phyloP scores from a whole-genome alignment of 2,329 filamentous ascomycete genomes.

The Penicillium sp. region DNA sequence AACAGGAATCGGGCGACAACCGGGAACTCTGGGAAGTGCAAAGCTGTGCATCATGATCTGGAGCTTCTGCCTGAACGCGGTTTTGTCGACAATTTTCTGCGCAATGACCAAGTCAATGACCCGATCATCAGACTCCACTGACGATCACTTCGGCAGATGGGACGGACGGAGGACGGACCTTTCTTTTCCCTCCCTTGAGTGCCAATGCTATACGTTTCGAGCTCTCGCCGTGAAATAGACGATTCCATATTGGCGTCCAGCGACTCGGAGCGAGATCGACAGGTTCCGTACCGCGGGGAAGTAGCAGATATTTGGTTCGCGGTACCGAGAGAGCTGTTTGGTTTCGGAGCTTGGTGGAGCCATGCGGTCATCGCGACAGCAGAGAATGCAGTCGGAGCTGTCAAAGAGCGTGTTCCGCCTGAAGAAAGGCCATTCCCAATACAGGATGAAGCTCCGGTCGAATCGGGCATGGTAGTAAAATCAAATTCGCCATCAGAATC shows the following conservation, averaged over 20 bases:
- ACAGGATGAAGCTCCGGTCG: slow-evolving; percentile 1
- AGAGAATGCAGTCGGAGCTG: background rate
- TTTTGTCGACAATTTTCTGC: slow-evolving; percentile 6
- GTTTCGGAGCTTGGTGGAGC: slow-evolving; percentile 12
- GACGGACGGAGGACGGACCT: slow-evolving; percentile 10
- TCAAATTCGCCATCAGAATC: background rate
- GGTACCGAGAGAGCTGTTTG: slow-evolving; percentile 1
- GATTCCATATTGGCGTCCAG: background rate
- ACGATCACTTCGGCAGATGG: slow-evolving; percentile 1
- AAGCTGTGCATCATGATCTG: slow-evolving; percentile 4
- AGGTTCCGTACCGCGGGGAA: slow-evolving; percentile 1
- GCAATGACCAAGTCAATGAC: slow-evolving; percentile 1
- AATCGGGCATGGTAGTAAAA: background rate
- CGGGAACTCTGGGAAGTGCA: slow-evolving; percentile 7
- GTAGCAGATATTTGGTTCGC: slow-evolving; percentile 3
- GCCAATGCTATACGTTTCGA: background rate
- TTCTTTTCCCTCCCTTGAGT: background rate
- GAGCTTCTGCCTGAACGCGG: slow-evolving; percentile 1
- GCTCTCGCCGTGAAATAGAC: slow-evolving; percentile 1
- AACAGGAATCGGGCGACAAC: slow-evolving; percentile 12
- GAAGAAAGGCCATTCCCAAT: background rate
- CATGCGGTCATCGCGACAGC: slow-evolving; percentile 4
- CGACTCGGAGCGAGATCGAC: slow-evolving; percentile 1
- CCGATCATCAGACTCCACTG: background rate
- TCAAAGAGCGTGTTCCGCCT: background rate